Conservation (phyloP, 768 basidiomycete genomes). For the Russula sp. region DNA sequence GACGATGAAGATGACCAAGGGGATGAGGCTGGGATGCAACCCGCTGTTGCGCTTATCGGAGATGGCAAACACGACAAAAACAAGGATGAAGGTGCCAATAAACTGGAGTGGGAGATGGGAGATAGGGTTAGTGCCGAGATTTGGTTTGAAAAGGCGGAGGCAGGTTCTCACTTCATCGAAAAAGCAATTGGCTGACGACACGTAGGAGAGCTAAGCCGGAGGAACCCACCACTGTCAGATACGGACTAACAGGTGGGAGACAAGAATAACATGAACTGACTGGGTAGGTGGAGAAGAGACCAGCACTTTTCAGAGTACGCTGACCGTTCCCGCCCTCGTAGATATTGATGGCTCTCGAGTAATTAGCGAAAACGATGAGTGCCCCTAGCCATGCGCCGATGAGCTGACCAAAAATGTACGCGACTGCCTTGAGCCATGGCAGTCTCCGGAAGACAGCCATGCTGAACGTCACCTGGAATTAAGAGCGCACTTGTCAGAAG, state of each 20-base stretch:
- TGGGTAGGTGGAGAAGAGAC: slow-evolving; percentile 60
- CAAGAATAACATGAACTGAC: slow-evolving; percentile 39
- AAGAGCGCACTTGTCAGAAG: background rate
- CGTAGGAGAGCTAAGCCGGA: slow-evolving; percentile 38
- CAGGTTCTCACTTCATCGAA: slow-evolving; percentile 42
- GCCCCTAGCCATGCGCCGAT: slow-evolving; percentile 60
- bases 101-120: slow-evolving; percentile 40
- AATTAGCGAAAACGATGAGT: slow-evolving; percentile 59
- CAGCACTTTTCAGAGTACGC: slow-evolving; percentile 56
- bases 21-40: slow-evolving; percentile 50
- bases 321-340: slow-evolving; percentile 56
- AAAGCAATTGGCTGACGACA: slow-evolving; percentile 46
- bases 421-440: slow-evolving; percentile 77
- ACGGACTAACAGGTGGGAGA: background rate
- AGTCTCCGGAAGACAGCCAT: slow-evolving; percentile 69
- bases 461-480: slow-evolving; percentile 60
- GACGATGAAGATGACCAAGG: slow-evolving; percentile 53
- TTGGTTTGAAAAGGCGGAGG: background rate
- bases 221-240: background rate
- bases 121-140: background rate
- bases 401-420: slow-evolving; percentile 60
- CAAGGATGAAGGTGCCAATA: slow-evolving; percentile 53
- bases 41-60: slow-evolving; percentile 53
- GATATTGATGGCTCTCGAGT: slow-evolving; percentile 61
- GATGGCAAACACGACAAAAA: slow-evolving; percentile 53